Evolutionary conservation across 257 asterid species (phyloP).

Genomic region (Solanum microdontum): DNA sequence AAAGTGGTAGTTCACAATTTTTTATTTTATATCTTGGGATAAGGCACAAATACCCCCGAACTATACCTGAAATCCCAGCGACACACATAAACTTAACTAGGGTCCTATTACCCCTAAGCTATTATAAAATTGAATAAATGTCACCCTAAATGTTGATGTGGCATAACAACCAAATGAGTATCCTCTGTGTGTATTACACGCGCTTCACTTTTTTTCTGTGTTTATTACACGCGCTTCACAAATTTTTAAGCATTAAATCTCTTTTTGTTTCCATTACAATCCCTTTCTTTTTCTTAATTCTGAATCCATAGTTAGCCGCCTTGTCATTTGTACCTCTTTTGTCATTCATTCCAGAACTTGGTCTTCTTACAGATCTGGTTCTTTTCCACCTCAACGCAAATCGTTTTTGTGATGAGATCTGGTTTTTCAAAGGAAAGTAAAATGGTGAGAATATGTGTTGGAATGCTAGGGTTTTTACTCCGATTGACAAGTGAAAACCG

Average conservation of each 20-base stretch:
- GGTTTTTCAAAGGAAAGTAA: not conserved
- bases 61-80: not conserved
- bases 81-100: not conserved
- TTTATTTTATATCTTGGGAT: not conserved
- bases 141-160: not conserved
- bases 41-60: not conserved
- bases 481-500: no score
- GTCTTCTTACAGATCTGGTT: slow-evolving; percentile 48
- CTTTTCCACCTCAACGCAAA: slow-evolving; percentile 54
- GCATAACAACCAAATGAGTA: not conserved
- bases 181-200: not conserved
- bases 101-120: not conserved
- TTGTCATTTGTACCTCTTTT: not conserved
- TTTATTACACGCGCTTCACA: not conserved
- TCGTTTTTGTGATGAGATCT: slow-evolving; percentile 37
- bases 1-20: not conserved
- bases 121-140: not conserved
- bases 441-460: not conserved
- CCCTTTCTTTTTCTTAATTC: not conserved
- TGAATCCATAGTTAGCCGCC: not conserved
- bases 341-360: slow-evolving; percentile 35
- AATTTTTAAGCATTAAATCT: not conserved
- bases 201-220: no score
- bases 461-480: not conserved
- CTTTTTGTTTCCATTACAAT: not conserved